Conservation (phyloP, 2,329 filamentous ascomycete species). For the Cytospora piceicola region DNA sequence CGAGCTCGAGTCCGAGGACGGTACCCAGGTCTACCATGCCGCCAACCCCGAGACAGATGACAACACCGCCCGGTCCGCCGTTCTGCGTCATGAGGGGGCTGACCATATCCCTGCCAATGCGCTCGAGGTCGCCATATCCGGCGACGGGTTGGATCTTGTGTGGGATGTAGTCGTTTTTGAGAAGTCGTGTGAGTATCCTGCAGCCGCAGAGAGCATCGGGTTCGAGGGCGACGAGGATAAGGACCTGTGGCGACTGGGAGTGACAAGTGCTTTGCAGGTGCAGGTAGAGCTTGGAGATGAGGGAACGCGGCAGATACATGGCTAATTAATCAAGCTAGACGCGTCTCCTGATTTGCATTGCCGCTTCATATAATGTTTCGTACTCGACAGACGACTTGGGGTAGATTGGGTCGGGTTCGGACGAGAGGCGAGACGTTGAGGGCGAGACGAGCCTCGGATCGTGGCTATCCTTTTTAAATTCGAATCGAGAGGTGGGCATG, state of each 20-base stretch:
- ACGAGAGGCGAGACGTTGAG: background rate
- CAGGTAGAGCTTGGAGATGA: slow-evolving; percentile 89
- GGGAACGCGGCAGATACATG: slow-evolving; percentile 93
- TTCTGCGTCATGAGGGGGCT: slow-evolving; percentile 82
- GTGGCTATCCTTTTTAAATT: background rate
- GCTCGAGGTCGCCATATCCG: slow-evolving; percentile 87
- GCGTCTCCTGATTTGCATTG: slow-evolving; percentile 40
- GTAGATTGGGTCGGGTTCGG: background rate
- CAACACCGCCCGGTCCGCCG: slow-evolving; percentile 84
- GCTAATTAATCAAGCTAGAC: slow-evolving; percentile 35
- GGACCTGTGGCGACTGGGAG: slow-evolving; percentile 85
- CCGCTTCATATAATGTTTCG: slow-evolving; percentile 40
- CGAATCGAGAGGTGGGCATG: background rate
- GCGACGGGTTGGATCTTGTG: slow-evolving; percentile 96
- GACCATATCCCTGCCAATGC: slow-evolving; percentile 77
- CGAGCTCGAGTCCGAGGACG: slow-evolving; percentile 73
- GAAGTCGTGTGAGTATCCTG: slow-evolving; percentile 87
- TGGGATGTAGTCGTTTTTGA: slow-evolving; percentile 96
- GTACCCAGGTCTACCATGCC: slow-evolving; percentile 86
- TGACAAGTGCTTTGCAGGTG: slow-evolving; percentile 86
- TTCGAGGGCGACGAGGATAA: slow-evolving; percentile 91
- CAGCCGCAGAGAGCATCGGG: slow-evolving; percentile 95
- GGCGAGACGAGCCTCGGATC: slow-evolving; percentile 2
- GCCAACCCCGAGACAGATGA: slow-evolving; percentile 90
- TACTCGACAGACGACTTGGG: background rate